These are phyloP conservation scores for Penicillium steckii DNA, from an alignment of 495 filamentous ascomycete genomes.

Conservation along the genomic window DNA sequence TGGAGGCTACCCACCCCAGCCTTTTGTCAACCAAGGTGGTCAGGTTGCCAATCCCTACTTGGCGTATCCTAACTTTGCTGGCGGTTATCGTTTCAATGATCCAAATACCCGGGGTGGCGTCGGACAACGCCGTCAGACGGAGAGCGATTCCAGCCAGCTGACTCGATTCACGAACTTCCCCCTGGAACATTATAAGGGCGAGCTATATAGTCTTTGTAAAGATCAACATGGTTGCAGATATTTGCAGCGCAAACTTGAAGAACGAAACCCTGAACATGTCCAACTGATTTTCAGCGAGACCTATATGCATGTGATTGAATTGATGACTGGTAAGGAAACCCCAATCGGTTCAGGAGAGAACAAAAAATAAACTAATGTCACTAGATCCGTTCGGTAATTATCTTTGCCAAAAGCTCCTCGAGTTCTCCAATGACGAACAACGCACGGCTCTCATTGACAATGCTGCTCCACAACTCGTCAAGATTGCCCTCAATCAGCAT, in stretches of 20 bases:
- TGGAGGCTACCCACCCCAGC: conserved; percentile 29
- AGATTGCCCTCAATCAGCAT: conserved; percentile 93
- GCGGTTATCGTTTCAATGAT: conserved; percentile 38
- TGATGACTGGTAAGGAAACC: conserved; percentile 77
- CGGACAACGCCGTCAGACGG: conserved; percentile 30
- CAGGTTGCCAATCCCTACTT: conserved; percentile 28
- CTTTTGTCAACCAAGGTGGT: conserved; percentile 28
- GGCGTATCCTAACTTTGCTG: conserved; percentile 25
- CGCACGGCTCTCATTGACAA: conserved; percentile 90
- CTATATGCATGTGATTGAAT: conserved; percentile 84
- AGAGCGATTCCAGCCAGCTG: conserved; percentile 38
- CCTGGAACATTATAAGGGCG: conserved; percentile 74
- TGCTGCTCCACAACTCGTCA: conserved; percentile 77
- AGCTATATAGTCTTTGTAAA: conserved; percentile 87
- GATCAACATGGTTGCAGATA: conserved; percentile 97
- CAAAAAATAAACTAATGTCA: conserved; percentile 6
- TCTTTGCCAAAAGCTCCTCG: conserved; percentile 93
- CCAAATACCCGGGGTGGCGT: conserved; percentile 21
- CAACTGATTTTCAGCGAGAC: conserved; percentile 93
- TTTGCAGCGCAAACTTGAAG: conserved; percentile 95
- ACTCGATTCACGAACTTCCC: conserved; percentile 72
- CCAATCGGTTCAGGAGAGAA: neutral
- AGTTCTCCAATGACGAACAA: conserved; percentile 90
- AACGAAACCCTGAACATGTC: conserved; percentile 75
- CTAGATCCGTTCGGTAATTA: conserved; percentile 98